Conservation (phyloP, 352 stramenopile genomes). For the Ochromonadaceae sp. region DNA sequence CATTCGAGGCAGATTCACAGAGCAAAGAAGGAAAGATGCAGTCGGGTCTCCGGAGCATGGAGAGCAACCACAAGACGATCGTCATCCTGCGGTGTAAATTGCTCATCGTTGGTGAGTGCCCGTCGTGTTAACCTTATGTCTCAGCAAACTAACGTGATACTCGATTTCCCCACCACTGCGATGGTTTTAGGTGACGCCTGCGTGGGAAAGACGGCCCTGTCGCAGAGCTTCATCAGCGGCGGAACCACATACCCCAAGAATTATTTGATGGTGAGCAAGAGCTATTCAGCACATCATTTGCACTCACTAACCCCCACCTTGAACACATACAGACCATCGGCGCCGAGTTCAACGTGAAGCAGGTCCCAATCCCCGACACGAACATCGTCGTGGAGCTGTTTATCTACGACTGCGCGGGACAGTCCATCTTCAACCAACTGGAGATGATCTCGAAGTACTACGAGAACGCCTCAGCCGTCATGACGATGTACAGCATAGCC, state of each 20-base stretch:
- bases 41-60: slow-evolving; percentile 67
- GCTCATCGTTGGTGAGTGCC: slow-evolving; percentile 45
- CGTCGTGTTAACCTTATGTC: not conserved
- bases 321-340: slow-evolving; percentile 48
- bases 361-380: slow-evolving; percentile 60
- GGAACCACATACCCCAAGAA: slow-evolving; percentile 80
- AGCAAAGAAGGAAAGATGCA: too few species aligned
- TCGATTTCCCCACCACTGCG: too few species aligned
- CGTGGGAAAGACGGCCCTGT: slow-evolving; percentile 66
- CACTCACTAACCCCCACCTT: not conserved
- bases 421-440: slow-evolving; percentile 82
- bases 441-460: slow-evolving; percentile 58
- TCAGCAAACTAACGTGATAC: too few species aligned
- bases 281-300: not conserved
- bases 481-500: slow-evolving; percentile 61
- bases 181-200: slow-evolving; percentile 47
- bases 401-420: slow-evolving; percentile 72
- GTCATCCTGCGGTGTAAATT: slow-evolving; percentile 71
- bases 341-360: slow-evolving; percentile 71
- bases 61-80: slow-evolving; percentile 58
- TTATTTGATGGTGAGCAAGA: slow-evolving; percentile 66
- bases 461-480: slow-evolving; percentile 50
- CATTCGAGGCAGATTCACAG: too few species aligned
- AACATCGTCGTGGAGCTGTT: slow-evolving; percentile 79
- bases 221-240: slow-evolving; percentile 72